Evolutionary conservation across 306 rosid species (phyloP).

Genomic region (Arachis stenosperma): DNA sequence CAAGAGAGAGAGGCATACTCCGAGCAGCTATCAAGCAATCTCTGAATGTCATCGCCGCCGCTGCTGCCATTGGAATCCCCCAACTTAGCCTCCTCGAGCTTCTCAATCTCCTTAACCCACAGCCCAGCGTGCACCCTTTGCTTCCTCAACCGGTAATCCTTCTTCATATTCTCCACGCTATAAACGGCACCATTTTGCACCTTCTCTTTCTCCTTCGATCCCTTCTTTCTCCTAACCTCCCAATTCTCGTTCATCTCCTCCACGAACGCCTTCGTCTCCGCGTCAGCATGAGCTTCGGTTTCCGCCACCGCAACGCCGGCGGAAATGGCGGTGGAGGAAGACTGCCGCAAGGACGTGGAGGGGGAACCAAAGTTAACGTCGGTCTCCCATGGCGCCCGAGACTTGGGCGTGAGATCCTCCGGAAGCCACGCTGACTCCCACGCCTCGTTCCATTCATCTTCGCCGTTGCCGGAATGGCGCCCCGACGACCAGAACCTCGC

Average conservation of each 20-base stretch:
- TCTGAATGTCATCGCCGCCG: slow-evolving; percentile 80
- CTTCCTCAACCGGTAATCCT: slow-evolving; percentile 86
- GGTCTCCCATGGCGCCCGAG: slow-evolving; percentile 78
- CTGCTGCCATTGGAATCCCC: slow-evolving; percentile 46
- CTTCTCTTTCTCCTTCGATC: slow-evolving; percentile 46
- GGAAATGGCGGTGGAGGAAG: not conserved
- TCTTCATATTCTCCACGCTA: slow-evolving; percentile 79
- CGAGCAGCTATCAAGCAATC: slow-evolving; percentile 84
- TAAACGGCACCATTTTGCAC: slow-evolving; percentile 55
- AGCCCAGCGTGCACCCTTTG: slow-evolving; percentile 86
- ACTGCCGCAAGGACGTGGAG: not conserved
- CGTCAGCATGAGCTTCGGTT: slow-evolving; percentile 40
- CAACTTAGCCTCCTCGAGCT: slow-evolving; percentile 82
- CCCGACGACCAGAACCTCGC: slow-evolving; percentile 31
- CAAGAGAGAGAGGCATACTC: slow-evolving; percentile 50
- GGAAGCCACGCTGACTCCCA: slow-evolving; percentile 99
- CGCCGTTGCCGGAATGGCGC: slow-evolving; percentile 49
- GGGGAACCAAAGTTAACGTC: slow-evolving; percentile 66
- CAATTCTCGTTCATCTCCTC: slow-evolving; percentile 93
- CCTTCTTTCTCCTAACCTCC: slow-evolving; percentile 66
- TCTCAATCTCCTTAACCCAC: slow-evolving; percentile 96
- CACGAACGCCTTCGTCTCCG: slow-evolving; percentile 82
- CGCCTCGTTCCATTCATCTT: slow-evolving; percentile 88
- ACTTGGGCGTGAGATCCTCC: slow-evolving; percentile 62
- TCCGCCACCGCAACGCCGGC: slow-evolving; percentile 52